Percentiles rank a stretch among this genome's conserved stretches.
Evolutionary conservation across 768 basidiomycete genomes (phyloP).

Genomic region (Bullera alba): DNA sequence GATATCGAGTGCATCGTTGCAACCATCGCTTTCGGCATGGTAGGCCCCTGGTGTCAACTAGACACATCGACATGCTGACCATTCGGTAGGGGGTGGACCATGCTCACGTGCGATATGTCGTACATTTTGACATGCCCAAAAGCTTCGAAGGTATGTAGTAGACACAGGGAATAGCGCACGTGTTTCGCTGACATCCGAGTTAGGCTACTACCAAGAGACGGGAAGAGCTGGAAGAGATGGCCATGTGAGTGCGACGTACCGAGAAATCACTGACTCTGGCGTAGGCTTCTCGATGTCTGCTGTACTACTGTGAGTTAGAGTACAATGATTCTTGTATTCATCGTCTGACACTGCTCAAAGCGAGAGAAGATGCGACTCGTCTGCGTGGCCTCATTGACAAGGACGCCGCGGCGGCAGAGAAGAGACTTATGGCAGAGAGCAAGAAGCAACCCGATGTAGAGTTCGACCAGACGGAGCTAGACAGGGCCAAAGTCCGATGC

Average conservation of each 20-base stretch:
- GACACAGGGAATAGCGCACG: not conserved
- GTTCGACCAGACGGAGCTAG: conserved; percentile 14
- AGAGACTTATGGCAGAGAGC: conserved; percentile 7
- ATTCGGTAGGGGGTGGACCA: conserved; percentile 43
- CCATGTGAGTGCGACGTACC: conserved; percentile 23
- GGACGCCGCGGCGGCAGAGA: too few species aligned
- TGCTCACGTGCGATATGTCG: conserved; percentile 46
- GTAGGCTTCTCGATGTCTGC: conserved; percentile 42
- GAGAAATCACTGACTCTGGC: not conserved
- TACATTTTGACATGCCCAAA: conserved; percentile 46
- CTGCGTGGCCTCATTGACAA: conserved; percentile 28
- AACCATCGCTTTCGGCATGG: conserved; percentile 47
- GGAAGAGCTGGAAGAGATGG: conserved; percentile 47
- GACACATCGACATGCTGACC: not conserved
- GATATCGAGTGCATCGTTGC: conserved; percentile 30
- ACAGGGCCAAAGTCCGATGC: conserved; percentile 18
- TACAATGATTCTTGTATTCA: conserved; percentile 2
- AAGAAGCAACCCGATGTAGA: conserved; percentile 1
- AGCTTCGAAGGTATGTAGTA: conserved; percentile 39
- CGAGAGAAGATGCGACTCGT: conserved; percentile 42
- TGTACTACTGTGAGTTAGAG: conserved; percentile 42
- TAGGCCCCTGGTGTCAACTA: conserved; percentile 10
- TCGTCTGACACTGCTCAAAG: conserved; percentile 11
- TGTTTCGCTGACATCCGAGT: conserved; percentile 15
- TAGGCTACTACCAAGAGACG: conserved; percentile 46